phyloP scores from a whole-genome alignment of 2,329 filamentous ascomycete species.

The Paecilomyces sp. region DNA sequence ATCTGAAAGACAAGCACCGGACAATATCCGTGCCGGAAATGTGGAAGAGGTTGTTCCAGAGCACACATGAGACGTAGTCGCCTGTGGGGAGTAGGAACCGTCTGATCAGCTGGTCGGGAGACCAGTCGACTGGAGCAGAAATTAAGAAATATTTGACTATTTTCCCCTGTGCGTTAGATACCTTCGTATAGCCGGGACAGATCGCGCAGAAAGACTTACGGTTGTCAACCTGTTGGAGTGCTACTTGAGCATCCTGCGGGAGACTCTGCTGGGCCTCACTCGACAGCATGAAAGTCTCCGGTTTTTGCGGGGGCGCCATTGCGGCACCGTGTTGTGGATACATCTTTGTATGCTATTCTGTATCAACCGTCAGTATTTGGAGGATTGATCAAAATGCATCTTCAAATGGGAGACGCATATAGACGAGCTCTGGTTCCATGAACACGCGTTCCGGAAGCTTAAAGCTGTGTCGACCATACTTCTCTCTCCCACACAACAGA shows the following conservation, averaged over 20 bases:
- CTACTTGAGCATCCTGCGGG: conserved; percentile 93
- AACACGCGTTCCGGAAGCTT: not conserved
- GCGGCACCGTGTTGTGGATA: conserved; percentile 71
- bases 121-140: conserved; percentile 96
- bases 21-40: conserved; percentile 99
- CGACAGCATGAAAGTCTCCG: conserved; percentile 97
- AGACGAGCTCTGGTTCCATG: not conserved
- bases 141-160: conserved; percentile 99
- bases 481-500: too few species aligned
- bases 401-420: not conserved
- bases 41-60: conserved; percentile 99
- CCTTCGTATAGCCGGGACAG: not conserved
- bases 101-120: conserved; percentile 90
- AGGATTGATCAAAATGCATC: conserved; percentile 1
- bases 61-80: conserved; percentile 96
- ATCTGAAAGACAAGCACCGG: conserved; percentile 93
- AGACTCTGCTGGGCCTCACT: conserved; percentile 94
- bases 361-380: conserved; percentile 11
- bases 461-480: not conserved
- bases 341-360: conserved; percentile 43
- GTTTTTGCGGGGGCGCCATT: conserved; percentile 91
- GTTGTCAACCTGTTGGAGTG: conserved; percentile 96
- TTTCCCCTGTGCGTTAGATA: conserved; percentile 8
- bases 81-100: conserved; percentile 92
- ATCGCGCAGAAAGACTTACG: conserved; percentile 53